phyloP scores from a whole-genome alignment of 1,284 basidiomycete genomes.

The Puccinia polysora region DNA sequence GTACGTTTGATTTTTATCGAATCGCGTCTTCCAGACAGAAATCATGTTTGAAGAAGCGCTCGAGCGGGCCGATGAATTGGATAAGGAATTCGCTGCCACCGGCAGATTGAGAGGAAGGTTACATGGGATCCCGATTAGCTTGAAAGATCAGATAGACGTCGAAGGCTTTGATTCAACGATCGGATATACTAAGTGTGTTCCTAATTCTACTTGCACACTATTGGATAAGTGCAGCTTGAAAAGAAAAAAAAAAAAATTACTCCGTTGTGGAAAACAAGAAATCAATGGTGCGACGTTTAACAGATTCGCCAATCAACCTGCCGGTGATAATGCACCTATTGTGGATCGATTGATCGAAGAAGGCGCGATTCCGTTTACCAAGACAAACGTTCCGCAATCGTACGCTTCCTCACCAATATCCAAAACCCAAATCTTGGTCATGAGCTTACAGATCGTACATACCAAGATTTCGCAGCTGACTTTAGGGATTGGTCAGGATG shows the following conservation, averaged over 20 bases:
- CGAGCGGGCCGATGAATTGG: conserved; percentile 62
- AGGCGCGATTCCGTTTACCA: conserved; percentile 70
- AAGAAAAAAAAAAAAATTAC: neutral
- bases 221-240: neutral
- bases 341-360: conserved; percentile 65
- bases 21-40: conserved; percentile 10
- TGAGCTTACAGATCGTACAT: too few relatives aligned
- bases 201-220: neutral
- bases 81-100: conserved; percentile 63
- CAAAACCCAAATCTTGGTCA: neutral
- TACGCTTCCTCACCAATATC: conserved; percentile 6
- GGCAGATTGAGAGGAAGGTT: conserved; percentile 65
- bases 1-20: conserved; percentile 9
- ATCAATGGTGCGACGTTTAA: neutral
- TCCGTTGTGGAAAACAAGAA: neutral
- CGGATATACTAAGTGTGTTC: conserved; percentile 63
- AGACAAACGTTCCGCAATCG: conserved; percentile 64
- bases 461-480: too few relatives aligned
- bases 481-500: conserved; percentile 64
- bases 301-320: conserved; percentile 62
- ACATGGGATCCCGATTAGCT: conserved; percentile 73
- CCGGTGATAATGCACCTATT: conserved; percentile 58
- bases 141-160: conserved; percentile 68
- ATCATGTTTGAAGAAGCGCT: conserved; percentile 68
- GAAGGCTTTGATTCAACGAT: conserved; percentile 65